These are phyloP conservation scores for Rhizopogon parksii DNA, from an alignment of 1,284 basidiomycete genomes.

Conservation along the genomic window DNA sequence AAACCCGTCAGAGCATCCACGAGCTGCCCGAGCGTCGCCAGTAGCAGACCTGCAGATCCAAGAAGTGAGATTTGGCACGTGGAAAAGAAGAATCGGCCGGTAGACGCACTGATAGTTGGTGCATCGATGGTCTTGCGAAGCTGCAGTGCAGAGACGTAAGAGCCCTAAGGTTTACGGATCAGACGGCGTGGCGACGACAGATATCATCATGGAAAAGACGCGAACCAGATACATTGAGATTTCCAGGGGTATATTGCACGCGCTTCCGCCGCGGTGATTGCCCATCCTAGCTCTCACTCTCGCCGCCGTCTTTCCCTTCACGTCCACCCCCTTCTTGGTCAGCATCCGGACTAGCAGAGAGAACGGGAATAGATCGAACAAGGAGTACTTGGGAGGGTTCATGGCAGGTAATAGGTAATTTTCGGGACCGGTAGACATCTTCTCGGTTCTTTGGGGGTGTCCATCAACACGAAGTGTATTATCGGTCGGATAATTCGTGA, in stretches of 20 bases:
- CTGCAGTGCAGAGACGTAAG: conserved; percentile 60
- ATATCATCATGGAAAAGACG: conserved; percentile 5
- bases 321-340: conserved; percentile 38
- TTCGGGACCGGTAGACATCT: conserved; percentile 29
- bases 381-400: conserved; percentile 54
- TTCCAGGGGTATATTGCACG: conserved; percentile 68
- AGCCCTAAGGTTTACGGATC: conserved; percentile 38
- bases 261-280: conserved; percentile 32
- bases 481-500: neutral
- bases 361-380: conserved; percentile 66
- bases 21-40: conserved; percentile 48
- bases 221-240: conserved; percentile 66
- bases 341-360: conserved; percentile 49
- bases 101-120: conserved; percentile 52
- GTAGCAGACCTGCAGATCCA: conserved; percentile 39
- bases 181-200: neutral
- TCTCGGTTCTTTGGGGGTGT: conserved; percentile 14
- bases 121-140: conserved; percentile 52
- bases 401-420: conserved; percentile 49
- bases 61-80: neutral
- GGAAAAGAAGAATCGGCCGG: neutral
- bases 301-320: conserved; percentile 55
- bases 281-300: conserved; percentile 43
- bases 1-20: conserved; percentile 65
- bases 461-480: conserved; percentile 2